Percentiles rank a stretch among this genome's conserved stretches.
Conservation (phyloP, 2,329 filamentous ascomycete genomes). For the Plectosphaerella cucumerina region DNA sequence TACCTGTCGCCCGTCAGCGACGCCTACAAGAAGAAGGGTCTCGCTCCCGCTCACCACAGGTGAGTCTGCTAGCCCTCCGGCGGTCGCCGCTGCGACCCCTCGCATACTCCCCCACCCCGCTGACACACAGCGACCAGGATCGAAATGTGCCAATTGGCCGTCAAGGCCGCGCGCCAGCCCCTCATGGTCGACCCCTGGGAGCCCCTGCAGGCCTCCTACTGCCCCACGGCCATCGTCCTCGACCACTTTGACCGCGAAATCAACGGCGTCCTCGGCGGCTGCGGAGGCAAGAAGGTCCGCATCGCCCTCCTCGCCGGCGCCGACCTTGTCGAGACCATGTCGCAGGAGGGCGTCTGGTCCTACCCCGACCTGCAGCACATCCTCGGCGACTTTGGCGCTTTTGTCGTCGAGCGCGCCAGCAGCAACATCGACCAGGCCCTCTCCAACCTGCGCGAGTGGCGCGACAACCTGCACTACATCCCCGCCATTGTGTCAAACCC, state of each 20-base stretch:
- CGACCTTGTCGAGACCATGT: constrained; percentile 72
- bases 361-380: constrained; percentile 84
- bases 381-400: constrained; percentile 74
- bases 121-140: constrained; percentile 31
- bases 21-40: constrained; percentile 72
- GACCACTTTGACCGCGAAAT: constrained; percentile 92
- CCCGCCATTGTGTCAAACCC: constrained; percentile 86
- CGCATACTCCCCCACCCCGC: constrained; percentile 12
- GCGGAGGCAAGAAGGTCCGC: constrained; percentile 63
- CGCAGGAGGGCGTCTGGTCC: constrained; percentile 73
- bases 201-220: constrained; percentile 78
- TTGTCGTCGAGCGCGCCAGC: constrained; percentile 82
- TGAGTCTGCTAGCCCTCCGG: too few relatives aligned
- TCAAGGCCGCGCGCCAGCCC: constrained; percentile 70
- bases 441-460: constrained; percentile 74
- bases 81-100: too few relatives aligned
- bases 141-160: constrained; percentile 82
- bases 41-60: constrained; percentile 69
- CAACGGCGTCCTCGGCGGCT: constrained; percentile 73
- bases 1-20: constrained; percentile 73
- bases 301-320: constrained; percentile 81
- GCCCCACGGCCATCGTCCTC: constrained; percentile 82
- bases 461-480: constrained; percentile 83
- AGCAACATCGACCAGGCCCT: constrained; percentile 87
- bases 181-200: constrained; percentile 89